These are phyloP conservation scores for Aspergillus persii DNA, from an alignment of 2,329 filamentous ascomycete species.

Conservation along the genomic window DNA sequence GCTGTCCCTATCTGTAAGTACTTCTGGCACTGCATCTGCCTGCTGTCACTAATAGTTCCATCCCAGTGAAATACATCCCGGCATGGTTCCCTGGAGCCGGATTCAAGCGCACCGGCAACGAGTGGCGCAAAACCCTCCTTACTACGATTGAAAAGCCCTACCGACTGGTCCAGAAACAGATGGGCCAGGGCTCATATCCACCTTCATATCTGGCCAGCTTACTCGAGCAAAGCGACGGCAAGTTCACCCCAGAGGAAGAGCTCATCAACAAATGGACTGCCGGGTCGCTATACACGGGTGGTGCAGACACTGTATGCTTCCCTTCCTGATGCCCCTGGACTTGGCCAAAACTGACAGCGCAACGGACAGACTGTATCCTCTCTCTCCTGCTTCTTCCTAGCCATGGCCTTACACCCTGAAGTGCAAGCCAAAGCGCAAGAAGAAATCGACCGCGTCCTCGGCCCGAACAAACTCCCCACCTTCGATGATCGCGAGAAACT, in stretches of 20 bases:
- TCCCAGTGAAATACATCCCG: conserved; percentile 36
- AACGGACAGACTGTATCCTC: conserved; percentile 44
- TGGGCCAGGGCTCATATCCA: conserved; percentile 28
- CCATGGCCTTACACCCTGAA: conserved; percentile 52
- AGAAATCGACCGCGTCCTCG: conserved; percentile 42
- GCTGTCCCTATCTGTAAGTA: conserved; percentile 36
- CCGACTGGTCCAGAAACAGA: conserved; percentile 43
- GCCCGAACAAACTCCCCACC: conserved; percentile 29
- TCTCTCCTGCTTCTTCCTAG: conserved; percentile 48
- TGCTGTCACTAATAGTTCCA: not conserved
- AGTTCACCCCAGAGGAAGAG: conserved; percentile 30
- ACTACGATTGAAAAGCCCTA: conserved; percentile 42
- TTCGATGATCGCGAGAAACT: conserved; percentile 38
- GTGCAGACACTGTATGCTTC: conserved; percentile 24
- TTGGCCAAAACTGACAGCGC: not conserved
- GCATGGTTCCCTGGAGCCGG: conserved; percentile 46
- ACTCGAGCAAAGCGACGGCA: conserved; percentile 31
- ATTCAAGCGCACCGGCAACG: conserved; percentile 43
- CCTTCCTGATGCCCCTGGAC: no score
- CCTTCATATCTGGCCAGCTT: conserved; percentile 42
- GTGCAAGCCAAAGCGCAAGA: conserved; percentile 52
- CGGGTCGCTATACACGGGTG: conserved; percentile 41
- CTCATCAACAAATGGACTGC: conserved; percentile 30
- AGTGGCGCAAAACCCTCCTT: conserved; percentile 31
- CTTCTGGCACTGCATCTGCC: not conserved